Evolutionary conservation across 805 yeast genomes (phyloP), one percentile per base, ranked within the genome.

Genomic region (Saccharomycopsis guyanensis): DNA sequence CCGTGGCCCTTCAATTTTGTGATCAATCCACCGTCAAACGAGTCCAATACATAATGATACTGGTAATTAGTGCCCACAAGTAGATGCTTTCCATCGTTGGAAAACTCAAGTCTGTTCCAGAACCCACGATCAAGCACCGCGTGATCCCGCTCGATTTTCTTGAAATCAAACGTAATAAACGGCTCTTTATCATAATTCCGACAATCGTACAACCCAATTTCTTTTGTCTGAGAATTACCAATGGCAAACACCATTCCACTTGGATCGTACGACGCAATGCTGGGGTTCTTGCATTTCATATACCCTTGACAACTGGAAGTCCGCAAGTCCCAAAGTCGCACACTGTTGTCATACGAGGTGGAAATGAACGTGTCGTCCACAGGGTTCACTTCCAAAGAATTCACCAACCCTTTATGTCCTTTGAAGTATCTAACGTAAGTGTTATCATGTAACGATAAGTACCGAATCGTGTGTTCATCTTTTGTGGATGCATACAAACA

Each of bases 311-410:
- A 75, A 47, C 75, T 71, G 1, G 85, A 69, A 0, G 82, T 69
- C 54, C 91, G 68, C 22, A 84, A 60, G 63, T 93, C 97, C 98
- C 98, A 93, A 4, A 85, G 55, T 53, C 93, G 76, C 1, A 88
- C 84, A 0, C 95, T 78, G 45, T 81, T 74, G 60, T 93, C 98
- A 47, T 74, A 61, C 0, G 95, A 75, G 0, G 89, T 71, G 37
- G 85, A 78, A 7, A 85, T 56, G 58, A 85, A 75, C 10, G 73
- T 64, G 56, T 82, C 88, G 46, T 72, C 71, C 3, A 75, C 67
- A 0, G 95, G 96, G 40, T 80, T 76, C 56, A 87, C 75, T 61
- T 83, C 87, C 3, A 93, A 62, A 6, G 78, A 73, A 3, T 76
- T 74, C 3, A 93, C 96, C 51, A 78, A 73, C 12, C 76, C 85